Conservation (phyloP, 371 early-diverging fungal genomes). For the Dipsacomyces acuminosporus region DNA sequence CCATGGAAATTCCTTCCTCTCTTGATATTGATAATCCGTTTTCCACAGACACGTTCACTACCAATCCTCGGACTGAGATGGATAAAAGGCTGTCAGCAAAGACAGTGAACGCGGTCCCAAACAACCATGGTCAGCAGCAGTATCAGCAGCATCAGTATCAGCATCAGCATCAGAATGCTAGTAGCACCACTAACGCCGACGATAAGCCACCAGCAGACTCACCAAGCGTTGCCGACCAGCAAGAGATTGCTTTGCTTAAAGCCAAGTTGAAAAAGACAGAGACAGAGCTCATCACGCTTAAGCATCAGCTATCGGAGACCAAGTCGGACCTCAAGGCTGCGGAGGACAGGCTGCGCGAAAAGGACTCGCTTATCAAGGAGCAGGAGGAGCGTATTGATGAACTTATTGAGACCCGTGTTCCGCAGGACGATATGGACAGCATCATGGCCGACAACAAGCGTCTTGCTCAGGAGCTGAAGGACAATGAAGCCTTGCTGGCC, state of each 20-base stretch:
- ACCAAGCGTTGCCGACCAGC: not conserved
- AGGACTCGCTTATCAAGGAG: constrained; percentile 37
- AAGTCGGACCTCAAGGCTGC: constrained; percentile 41
- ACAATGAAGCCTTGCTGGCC: constrained; percentile 36
- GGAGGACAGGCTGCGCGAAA: constrained; percentile 34
- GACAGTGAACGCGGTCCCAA: too few species aligned
- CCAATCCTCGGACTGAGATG: constrained; percentile 26
- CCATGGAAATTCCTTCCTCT: constrained; percentile 24
- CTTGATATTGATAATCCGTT: constrained; percentile 36
- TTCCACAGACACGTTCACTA: constrained; percentile 8
- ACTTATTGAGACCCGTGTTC: constrained; percentile 40
- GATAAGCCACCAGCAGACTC: not conserved
- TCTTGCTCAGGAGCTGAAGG: constrained; percentile 22
- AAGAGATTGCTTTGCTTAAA: constrained; percentile 2
- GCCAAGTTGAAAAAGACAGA: constrained; percentile 17
- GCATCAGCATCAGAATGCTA: too few species aligned
- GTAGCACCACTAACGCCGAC: not conserved
- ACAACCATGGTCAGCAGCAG: too few species aligned
- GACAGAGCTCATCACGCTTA: constrained; percentile 32
- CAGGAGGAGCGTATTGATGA: constrained; percentile 37
- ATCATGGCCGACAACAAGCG: constrained; percentile 30
- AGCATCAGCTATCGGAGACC: constrained; percentile 38
- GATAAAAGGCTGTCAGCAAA: constrained; percentile 32
- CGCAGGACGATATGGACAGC: constrained; percentile 39
- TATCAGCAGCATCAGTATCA: too few species aligned